These are phyloP conservation scores for Cyclocybe aegerita DNA, from an alignment of 768 basidiomycete species.

Conservation along the genomic window DNA sequence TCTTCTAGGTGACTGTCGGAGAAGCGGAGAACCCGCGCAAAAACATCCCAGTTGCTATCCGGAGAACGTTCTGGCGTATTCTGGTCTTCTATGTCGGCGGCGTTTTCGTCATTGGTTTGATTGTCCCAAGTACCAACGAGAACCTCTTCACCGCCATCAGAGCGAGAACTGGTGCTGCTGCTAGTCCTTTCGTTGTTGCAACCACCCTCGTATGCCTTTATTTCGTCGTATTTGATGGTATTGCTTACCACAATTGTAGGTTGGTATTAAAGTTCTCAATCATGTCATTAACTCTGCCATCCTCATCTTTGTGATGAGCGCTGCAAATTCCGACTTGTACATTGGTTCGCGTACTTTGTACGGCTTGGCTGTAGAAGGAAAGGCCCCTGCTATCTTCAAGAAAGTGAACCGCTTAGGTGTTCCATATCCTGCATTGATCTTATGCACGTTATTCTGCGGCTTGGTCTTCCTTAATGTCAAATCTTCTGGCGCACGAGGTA, in stretches of 20 bases:
- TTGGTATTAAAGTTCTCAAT: constrained; percentile 57
- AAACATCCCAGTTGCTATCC: constrained; percentile 72
- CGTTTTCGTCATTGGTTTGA: constrained; percentile 71
- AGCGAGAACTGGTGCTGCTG: constrained; percentile 51
- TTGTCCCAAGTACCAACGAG: constrained; percentile 61
- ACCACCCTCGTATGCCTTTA: constrained; percentile 30
- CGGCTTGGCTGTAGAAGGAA: constrained; percentile 48
- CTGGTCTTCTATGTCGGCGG: constrained; percentile 64
- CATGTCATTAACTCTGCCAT: constrained; percentile 68
- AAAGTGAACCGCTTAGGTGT: constrained; percentile 45
- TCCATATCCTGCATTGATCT: constrained; percentile 48
- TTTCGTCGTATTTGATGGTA: neutral
- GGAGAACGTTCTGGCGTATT: constrained; percentile 60
- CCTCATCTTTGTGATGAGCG: constrained; percentile 63
- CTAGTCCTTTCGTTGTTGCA: constrained; percentile 65
- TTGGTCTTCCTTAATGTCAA: constrained; percentile 60
- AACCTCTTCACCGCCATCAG: constrained; percentile 46
- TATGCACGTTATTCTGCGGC: constrained; percentile 54
- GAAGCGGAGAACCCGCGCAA: constrained; percentile 70
- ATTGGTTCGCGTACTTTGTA: constrained; percentile 50
- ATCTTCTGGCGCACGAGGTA: constrained; percentile 51
- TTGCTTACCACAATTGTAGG: constrained; percentile 21
- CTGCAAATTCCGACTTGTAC: constrained; percentile 64
- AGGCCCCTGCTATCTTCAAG: constrained; percentile 45
- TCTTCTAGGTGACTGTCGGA: constrained; percentile 41